These are phyloP conservation scores for Verticillium albo-atrum DNA, from an alignment of 2,329 filamentous ascomycete genomes.

Conservation along the genomic window DNA sequence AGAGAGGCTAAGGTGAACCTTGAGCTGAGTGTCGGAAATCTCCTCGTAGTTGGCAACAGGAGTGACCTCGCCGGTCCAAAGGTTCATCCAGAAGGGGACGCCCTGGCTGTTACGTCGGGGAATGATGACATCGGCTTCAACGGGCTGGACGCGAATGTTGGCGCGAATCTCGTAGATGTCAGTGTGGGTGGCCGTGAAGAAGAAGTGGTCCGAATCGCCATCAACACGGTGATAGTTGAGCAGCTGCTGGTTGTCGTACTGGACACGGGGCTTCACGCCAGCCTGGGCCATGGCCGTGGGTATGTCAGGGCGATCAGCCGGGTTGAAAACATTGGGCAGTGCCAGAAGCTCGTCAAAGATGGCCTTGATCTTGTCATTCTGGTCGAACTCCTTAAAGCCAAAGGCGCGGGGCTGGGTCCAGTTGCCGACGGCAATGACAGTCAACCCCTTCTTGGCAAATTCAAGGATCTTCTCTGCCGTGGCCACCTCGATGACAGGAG, in stretches of 20 bases:
- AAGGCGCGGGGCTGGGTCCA: slow-evolving; percentile 1
- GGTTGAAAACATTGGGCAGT: slow-evolving; percentile 5
- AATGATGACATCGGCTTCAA: slow-evolving; percentile 5
- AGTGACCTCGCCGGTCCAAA: slow-evolving; percentile 6
- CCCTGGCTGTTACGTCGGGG: slow-evolving; percentile 2
- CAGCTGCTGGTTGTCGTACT: slow-evolving; percentile 6
- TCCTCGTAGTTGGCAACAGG: slow-evolving; percentile 6
- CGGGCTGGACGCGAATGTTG: slow-evolving; percentile 3
- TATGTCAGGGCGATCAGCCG: slow-evolving; percentile 2
- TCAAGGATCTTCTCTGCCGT: slow-evolving; percentile 1
- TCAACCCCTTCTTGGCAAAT: slow-evolving; percentile 3
- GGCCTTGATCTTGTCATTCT: slow-evolving; percentile 3
- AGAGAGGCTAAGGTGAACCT: slow-evolving; percentile 4
- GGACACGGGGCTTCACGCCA: slow-evolving; percentile 2
- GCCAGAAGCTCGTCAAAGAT: slow-evolving; percentile 5
- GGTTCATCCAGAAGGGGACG: slow-evolving; percentile 7
- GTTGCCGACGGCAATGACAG: slow-evolving; percentile 1
- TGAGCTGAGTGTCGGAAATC: slow-evolving; percentile 9
- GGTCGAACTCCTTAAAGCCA: slow-evolving; percentile 1
- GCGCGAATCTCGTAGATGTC: slow-evolving; percentile 6
- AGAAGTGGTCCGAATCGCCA: slow-evolving; percentile 8
- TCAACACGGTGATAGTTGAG: slow-evolving; percentile 9
- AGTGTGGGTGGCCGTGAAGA: slow-evolving; percentile 4
- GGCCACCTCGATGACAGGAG: slow-evolving; percentile 1
- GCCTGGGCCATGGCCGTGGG: slow-evolving; percentile 1